A percentile compares a stretch with the other conserved stretches of the same genome.
Conservation (phyloP, 129 eudicot genomes). For the Logfia minima region DNA sequence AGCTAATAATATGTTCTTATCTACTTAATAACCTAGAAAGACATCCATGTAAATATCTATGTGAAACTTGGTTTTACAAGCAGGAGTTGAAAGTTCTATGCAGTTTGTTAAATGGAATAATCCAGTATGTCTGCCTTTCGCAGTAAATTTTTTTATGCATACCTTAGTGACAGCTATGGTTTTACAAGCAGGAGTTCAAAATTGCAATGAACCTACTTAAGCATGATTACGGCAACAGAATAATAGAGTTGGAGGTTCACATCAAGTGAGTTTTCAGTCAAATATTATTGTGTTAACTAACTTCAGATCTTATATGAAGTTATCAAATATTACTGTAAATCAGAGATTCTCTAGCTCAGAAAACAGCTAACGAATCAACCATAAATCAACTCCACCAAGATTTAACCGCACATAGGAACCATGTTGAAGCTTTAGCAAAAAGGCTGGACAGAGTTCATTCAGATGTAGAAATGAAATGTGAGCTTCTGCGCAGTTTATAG, state of each 20-base stretch:
- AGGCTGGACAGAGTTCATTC: slow-evolving; percentile 48
- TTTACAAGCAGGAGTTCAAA: slow-evolving; percentile 46
- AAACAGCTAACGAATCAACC: slow-evolving; percentile 48
- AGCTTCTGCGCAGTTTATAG: slow-evolving; percentile 12
- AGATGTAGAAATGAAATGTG: slow-evolving; percentile 51
- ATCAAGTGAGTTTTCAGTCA: slow-evolving; percentile 36
- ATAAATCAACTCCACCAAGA: slow-evolving; percentile 61
- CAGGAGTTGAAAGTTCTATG: background rate
- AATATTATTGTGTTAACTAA: slow-evolving; percentile 10
- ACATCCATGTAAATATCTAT: background rate
- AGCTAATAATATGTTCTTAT: too few species aligned
- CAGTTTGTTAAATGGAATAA: background rate
- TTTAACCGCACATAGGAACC: slow-evolving; percentile 49
- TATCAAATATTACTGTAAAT: slow-evolving; percentile 1
- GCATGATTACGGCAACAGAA: slow-evolving; percentile 42
- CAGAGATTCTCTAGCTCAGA: slow-evolving; percentile 46
- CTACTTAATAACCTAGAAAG: background rate
- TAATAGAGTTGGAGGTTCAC: slow-evolving; percentile 45
- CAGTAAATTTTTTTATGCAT: background rate
- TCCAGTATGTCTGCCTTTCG: background rate
- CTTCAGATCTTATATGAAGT: background rate
- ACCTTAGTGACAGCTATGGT: slow-evolving; percentile 4
- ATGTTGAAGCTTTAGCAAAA: slow-evolving; percentile 50
- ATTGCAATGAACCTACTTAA: slow-evolving; percentile 42
- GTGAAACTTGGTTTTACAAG: background rate